Evolutionary conservation across 108 stramenopile genomes (phyloP).

Genomic region (Stephanodiscus minutulus): DNA sequence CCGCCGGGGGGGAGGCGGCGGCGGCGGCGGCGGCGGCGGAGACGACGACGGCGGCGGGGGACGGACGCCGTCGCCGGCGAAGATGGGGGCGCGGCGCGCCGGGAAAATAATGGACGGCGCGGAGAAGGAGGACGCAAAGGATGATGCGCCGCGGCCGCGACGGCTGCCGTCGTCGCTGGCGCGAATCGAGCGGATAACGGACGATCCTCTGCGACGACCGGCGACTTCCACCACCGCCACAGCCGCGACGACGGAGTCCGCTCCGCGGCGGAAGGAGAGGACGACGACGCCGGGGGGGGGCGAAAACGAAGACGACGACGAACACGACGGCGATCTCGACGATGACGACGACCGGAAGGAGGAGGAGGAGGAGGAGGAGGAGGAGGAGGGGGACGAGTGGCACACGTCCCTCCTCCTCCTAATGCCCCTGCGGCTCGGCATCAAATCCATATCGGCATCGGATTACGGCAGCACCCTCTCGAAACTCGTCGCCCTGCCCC

Average conservation of each 20-base stretch:
- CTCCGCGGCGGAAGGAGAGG: too few relatives aligned
- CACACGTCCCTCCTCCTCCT: constrained; percentile 4
- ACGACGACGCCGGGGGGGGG: not conserved
- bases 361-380: not conserved
- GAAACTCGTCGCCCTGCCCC: constrained; percentile 66
- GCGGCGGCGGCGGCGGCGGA: too few relatives aligned
- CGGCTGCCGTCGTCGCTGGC: too few relatives aligned
- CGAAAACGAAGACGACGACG: constrained; percentile 8
- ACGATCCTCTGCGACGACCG: not conserved
- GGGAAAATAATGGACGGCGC: not conserved
- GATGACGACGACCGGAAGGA: not conserved
- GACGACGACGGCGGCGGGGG: not conserved
- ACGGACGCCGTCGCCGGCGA: not conserved
- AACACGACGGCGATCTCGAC: constrained; percentile 12
- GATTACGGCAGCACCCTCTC: constrained; percentile 58
- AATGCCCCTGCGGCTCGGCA: constrained; percentile 20
- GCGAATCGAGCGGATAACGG: too few relatives aligned
- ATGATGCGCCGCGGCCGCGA: too few relatives aligned
- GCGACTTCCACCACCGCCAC: not conserved
- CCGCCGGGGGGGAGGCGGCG: not conserved
- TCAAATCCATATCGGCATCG: constrained; percentile 21
- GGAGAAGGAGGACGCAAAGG: constrained; percentile 1
- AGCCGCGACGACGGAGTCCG: not conserved
- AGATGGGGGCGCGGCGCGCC: too few relatives aligned
- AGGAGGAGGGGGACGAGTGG: not conserved